These are phyloP conservation scores for Margaritispora aquatica DNA, from an alignment of 495 filamentous ascomycete species.

Conservation along the genomic window DNA sequence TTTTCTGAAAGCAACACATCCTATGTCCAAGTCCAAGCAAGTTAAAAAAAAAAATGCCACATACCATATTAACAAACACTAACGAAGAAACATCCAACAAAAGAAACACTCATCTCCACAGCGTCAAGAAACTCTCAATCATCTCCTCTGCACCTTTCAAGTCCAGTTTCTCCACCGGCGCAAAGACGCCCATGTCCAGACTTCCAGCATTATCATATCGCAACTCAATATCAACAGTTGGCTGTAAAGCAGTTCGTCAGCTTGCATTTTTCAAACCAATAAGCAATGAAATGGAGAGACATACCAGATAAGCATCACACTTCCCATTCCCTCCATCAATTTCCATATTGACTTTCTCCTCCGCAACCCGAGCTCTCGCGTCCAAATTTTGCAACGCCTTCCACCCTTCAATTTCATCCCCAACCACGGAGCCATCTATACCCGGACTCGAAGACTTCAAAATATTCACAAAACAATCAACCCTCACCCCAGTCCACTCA, in stretches of 20 bases:
- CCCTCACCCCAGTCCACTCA: constrained; percentile 39
- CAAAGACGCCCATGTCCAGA: constrained; percentile 34
- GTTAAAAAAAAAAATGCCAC: too few species aligned
- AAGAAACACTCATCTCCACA: neutral
- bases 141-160: constrained; percentile 21
- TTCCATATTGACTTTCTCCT: constrained; percentile 3
- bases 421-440: neutral
- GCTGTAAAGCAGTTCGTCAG: constrained; percentile 19
- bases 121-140: constrained; percentile 13
- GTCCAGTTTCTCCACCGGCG: constrained; percentile 19
- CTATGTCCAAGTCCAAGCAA: too few species aligned
- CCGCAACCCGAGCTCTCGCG: constrained; percentile 10
- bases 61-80: neutral
- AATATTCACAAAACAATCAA: constrained; percentile 37
- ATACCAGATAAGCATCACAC: constrained; percentile 18
- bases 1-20: too few species aligned
- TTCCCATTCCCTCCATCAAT: neutral
- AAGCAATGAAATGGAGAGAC: neutral
- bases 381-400: constrained; percentile 1
- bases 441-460: constrained; percentile 19
- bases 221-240: constrained; percentile 32
- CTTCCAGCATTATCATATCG: constrained; percentile 22
- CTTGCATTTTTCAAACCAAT: neutral
- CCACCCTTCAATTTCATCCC: neutral
- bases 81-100: neutral